A percentile compares a stretch with the other conserved stretches of the same genome.
These are phyloP conservation scores for Coniochaeta ligniaria DNA, from an alignment of 2,329 filamentous ascomycete genomes.

Conservation along the genomic window DNA sequence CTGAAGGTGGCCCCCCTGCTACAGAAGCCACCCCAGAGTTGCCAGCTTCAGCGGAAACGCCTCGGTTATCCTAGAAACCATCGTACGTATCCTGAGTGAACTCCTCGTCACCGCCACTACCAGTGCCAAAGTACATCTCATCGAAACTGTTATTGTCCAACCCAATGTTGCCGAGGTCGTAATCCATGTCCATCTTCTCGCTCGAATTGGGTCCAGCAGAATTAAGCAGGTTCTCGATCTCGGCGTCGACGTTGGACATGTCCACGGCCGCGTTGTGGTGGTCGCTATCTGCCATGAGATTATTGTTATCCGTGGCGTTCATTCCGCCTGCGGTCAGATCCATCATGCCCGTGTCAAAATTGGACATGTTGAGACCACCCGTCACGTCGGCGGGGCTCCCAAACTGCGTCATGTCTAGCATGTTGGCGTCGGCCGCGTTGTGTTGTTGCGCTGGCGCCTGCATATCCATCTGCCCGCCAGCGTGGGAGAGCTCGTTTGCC, in stretches of 20 bases:
- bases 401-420: constrained; percentile 6
- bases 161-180: constrained; percentile 26
- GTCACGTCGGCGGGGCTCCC: constrained; percentile 19
- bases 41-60: not conserved
- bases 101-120: constrained; percentile 30
- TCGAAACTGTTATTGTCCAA: constrained; percentile 37
- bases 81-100: constrained; percentile 11
- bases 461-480: constrained; percentile 13
- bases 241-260: constrained; percentile 16
- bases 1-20: not conserved
- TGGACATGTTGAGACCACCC: constrained; percentile 22
- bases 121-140: constrained; percentile 37
- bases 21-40: not conserved
- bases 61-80: not conserved
- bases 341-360: constrained; percentile 10
- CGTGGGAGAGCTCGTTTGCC: constrained; percentile 20
- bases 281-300: too few relatives aligned
- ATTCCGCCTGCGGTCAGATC: constrained; percentile 6
- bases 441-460: constrained; percentile 5
- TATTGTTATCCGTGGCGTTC: not conserved
- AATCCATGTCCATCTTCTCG: constrained; percentile 31
- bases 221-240: constrained; percentile 41
- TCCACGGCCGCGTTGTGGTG: not conserved
- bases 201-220: constrained; percentile 23
- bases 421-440: constrained; percentile 11